Percentiles rank a stretch among this genome's conserved stretches.
Conservation (phyloP, 108 stramenopile species). For the Cyclotella kingstonii region DNA sequence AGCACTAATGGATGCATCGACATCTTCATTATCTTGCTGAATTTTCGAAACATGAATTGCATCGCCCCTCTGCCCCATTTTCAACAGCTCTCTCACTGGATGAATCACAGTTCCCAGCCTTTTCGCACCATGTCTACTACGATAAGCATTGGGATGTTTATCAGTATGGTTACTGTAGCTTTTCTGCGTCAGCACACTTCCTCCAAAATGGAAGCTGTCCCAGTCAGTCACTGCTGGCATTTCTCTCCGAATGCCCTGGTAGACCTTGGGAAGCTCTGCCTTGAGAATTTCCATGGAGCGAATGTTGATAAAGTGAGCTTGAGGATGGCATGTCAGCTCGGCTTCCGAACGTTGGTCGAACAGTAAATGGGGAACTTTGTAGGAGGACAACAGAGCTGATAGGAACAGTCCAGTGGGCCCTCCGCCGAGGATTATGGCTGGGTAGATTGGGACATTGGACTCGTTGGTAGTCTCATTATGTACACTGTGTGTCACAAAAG, state of each 20-base stretch:
- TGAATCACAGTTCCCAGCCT: conserved; percentile 69
- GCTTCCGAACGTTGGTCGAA: conserved; percentile 57
- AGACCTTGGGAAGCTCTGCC: background rate
- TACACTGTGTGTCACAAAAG: background rate
- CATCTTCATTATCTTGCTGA: background rate
- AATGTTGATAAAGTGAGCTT: conserved; percentile 93
- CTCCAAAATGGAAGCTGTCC: conserved; percentile 73
- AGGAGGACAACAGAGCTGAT: conserved; percentile 60
- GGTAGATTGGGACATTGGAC: background rate
- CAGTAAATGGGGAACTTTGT: conserved; percentile 47
- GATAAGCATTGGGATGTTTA: too few species aligned
- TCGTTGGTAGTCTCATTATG: background rate
- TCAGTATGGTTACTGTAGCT: background rate
- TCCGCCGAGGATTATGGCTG: conserved; percentile 70
- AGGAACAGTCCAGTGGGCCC: conserved; percentile 75
- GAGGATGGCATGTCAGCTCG: conserved; percentile 72
- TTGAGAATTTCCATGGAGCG: conserved; percentile 85
- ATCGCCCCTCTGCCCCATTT: conserved; percentile 51
- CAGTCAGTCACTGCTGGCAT: conserved; percentile 72
- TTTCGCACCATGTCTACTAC: conserved; percentile 9
- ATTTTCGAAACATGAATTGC: conserved; percentile 31
- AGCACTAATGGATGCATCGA: too few species aligned
- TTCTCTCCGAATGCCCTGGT: conserved; percentile 27
- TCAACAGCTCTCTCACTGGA: conserved; percentile 58
- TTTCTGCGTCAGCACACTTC: conserved; percentile 32